A percentile compares a stretch with the other conserved stretches of the same genome.
Evolutionary conservation across 192 early-diverging fungal genomes (phyloP).

Genomic region (Coemansia sp.): DNA sequence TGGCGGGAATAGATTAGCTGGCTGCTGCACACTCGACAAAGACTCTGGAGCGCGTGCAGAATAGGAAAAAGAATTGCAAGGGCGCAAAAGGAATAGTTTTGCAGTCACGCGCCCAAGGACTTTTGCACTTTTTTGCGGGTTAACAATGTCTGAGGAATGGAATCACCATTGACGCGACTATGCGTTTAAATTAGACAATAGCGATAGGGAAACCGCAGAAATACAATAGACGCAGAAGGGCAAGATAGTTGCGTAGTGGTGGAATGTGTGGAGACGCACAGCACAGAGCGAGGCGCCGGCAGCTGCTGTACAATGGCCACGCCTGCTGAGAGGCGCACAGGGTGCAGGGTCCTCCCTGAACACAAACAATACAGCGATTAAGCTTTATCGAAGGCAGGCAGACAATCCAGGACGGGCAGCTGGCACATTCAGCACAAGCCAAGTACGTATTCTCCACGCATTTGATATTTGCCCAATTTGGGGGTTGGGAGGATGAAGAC

Average conservation of each 20-base stretch:
- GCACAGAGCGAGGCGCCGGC: constrained; percentile 4
- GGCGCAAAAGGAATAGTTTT: not conserved
- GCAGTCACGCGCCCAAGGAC: not conserved
- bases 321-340: constrained; percentile 2
- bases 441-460: not conserved
- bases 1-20: not conserved
- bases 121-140: not conserved
- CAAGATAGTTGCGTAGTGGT: too few relatives aligned
- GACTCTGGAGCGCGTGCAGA: not conserved
- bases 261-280: not conserved
- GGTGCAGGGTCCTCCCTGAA: not conserved
- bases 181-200: constrained; percentile 4
- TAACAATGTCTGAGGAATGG: not conserved
- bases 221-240: not conserved
- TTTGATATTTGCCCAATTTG: not conserved
- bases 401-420: not conserved
- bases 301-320: not conserved
- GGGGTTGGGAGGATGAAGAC: not conserved
- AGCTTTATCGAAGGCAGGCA: not conserved
- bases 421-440: not conserved
- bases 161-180: not conserved
- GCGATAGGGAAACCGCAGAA: constrained; percentile 4
- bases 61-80: not conserved
- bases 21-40: not conserved
- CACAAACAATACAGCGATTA: not conserved